Evolutionary conservation across 176 grass and related monocot genomes (phyloP).

Genomic region (Oropetium thomaeum): DNA sequence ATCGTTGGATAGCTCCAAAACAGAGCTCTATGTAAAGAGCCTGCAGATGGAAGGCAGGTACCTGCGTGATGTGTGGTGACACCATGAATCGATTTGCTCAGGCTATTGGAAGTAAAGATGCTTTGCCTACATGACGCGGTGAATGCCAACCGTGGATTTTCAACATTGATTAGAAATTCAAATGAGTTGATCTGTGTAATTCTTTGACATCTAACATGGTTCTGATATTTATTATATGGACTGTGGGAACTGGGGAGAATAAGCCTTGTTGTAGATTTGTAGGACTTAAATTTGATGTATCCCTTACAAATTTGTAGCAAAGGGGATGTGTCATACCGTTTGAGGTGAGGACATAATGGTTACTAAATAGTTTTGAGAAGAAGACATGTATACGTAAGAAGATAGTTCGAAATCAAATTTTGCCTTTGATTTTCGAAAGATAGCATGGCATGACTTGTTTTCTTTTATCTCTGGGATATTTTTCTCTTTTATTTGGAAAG

Average conservation of each 20-base stretch:
- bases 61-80: constrained; percentile 87
- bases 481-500: background rate
- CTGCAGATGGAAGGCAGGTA: constrained; percentile 89
- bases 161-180: constrained; percentile 21
- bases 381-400: constrained; percentile 13
- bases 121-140: background rate
- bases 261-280: constrained; percentile 48
- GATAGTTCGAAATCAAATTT: constrained; percentile 38
- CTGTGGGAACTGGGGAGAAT: constrained; percentile 33
- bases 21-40: constrained; percentile 79
- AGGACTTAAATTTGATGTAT: constrained; percentile 34
- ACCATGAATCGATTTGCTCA: constrained; percentile 19
- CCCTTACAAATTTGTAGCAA: constrained; percentile 36
- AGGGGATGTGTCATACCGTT: constrained; percentile 32
- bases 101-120: constrained; percentile 20
- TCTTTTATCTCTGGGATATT: background rate
- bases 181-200: constrained; percentile 44
- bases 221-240: constrained; percentile 50
- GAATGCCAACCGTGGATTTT: constrained; percentile 2
- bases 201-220: constrained; percentile 62
- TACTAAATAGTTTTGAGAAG: background rate
- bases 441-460: no score
- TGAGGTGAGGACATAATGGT: constrained; percentile 25
- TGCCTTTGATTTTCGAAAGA: constrained; percentile 36
- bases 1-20: constrained; percentile 82